These are phyloP conservation scores for Filosporella fistucella DNA, from an alignment of 495 filamentous ascomycete species.

Conservation along the genomic window DNA sequence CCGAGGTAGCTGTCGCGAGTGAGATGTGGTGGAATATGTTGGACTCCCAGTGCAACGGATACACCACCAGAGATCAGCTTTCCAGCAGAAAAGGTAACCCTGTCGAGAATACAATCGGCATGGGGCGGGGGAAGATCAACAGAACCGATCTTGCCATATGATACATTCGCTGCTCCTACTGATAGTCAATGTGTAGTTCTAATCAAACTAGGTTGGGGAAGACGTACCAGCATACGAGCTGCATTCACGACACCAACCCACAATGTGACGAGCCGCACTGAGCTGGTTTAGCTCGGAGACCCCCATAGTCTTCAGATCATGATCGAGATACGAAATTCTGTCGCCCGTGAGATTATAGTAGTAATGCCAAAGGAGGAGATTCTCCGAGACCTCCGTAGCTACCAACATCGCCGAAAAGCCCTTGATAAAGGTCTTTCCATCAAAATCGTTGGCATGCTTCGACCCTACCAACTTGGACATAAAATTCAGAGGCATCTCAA, in stretches of 20 bases:
- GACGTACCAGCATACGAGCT: neutral
- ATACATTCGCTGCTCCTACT: no score
- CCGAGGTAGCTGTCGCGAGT: neutral
- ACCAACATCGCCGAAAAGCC: neutral
- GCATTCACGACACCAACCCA: neutral
- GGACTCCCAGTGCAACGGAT: slow-evolving; percentile 16
- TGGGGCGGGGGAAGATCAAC: no score
- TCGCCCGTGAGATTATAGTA: neutral
- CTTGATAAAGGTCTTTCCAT: neutral
- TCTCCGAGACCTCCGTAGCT: neutral
- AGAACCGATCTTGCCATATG: no score
- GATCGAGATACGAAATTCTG: neutral
- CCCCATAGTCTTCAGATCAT: neutral
- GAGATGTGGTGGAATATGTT: slow-evolving; percentile 22
- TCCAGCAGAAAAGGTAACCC: slow-evolving; percentile 21
- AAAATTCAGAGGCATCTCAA: neutral
- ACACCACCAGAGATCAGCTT: slow-evolving; percentile 20
- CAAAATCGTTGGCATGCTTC: neutral
- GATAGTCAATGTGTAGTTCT: no score
- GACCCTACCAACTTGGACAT: neutral
- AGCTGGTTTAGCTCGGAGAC: neutral
- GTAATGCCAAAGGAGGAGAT: neutral
- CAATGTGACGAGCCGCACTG: neutral
- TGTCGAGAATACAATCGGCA: slow-evolving; percentile 19
- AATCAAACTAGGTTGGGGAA: neutral